A percentile compares a stretch with the other conserved stretches of the same genome.
Conservation (phyloP, 805 yeast genomes). For the Kazachstania viticola region DNA sequence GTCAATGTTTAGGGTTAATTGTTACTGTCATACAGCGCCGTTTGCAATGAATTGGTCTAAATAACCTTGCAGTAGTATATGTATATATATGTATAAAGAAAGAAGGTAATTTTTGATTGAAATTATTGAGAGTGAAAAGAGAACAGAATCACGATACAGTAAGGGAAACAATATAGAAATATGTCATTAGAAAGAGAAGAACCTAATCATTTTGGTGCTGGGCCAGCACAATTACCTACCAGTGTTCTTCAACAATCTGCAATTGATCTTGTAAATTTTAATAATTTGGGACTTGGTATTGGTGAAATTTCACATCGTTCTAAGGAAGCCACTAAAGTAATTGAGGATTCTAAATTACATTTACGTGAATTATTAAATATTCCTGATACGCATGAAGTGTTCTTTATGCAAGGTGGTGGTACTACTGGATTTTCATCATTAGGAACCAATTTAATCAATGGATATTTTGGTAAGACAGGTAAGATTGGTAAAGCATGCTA, state of each 20-base stretch:
- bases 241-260: conserved; percentile 82
- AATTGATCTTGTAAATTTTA: conserved; percentile 60
- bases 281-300: conserved; percentile 66
- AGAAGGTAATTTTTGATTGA: no score
- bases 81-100: no score
- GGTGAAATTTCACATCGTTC: conserved; percentile 98
- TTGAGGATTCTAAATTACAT: conserved; percentile 63
- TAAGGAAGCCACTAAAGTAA: conserved; percentile 62
- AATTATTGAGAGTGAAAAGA: no score
- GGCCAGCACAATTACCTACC: conserved; percentile 89
- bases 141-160: no score
- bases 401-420: conserved; percentile 97
- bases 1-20: no score
- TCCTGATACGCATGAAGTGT: conserved; percentile 89
- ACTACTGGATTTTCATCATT: conserved; percentile 89
- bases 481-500: conserved; percentile 74
- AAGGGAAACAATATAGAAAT: no score
- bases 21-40: no score
- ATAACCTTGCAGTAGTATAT: no score
- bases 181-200: conserved; percentile 43
- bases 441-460: conserved; percentile 71
- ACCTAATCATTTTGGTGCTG: conserved; percentile 92
- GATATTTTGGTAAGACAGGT: conserved; percentile 60
- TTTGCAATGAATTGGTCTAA: no score
- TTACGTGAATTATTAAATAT: conserved; percentile 53